Conservation (phyloP, 2,329 filamentous ascomycete genomes). For the Fusarium coicis region DNA sequence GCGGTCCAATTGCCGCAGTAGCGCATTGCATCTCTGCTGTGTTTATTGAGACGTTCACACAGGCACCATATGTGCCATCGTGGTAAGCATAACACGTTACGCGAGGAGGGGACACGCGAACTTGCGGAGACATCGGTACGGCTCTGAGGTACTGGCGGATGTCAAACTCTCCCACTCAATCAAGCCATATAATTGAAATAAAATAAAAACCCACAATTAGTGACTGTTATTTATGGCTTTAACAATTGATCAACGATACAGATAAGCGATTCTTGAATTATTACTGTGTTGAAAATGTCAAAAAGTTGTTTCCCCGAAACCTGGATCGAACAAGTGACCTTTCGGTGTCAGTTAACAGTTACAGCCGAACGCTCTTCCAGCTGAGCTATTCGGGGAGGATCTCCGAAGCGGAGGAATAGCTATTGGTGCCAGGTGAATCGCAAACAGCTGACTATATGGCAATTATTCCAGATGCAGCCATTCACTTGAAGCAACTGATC, state of each 20-base stretch:
- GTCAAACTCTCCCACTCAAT: background rate
- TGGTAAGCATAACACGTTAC: background rate
- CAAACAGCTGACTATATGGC: fast-evolving
- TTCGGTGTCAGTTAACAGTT: conserved; percentile 27
- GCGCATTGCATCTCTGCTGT: background rate
- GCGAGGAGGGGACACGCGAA: background rate
- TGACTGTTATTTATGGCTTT: background rate
- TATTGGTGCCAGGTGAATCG: background rate
- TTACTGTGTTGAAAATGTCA: fast-evolving
- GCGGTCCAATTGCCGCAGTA: background rate
- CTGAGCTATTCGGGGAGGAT: conserved; percentile 28
- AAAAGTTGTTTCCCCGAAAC: conserved; percentile 20
- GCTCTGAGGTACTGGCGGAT: background rate
- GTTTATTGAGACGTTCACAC: background rate
- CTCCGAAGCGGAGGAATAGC: conserved; percentile 20
- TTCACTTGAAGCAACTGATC: background rate
- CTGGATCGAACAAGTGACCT: conserved; percentile 31
- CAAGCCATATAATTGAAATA: too few relatives aligned
- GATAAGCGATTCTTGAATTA: background rate
- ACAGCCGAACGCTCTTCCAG: conserved; percentile 30
- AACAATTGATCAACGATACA: background rate
- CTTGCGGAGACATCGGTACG: background rate
- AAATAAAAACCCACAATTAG: too few relatives aligned
- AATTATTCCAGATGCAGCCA: fast-evolving
- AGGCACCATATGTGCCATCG: background rate